A percentile compares a stretch with the other conserved stretches of the same genome.
Conservation (phyloP, 306 rosid species). For the Styphnolobium japonicum region DNA sequence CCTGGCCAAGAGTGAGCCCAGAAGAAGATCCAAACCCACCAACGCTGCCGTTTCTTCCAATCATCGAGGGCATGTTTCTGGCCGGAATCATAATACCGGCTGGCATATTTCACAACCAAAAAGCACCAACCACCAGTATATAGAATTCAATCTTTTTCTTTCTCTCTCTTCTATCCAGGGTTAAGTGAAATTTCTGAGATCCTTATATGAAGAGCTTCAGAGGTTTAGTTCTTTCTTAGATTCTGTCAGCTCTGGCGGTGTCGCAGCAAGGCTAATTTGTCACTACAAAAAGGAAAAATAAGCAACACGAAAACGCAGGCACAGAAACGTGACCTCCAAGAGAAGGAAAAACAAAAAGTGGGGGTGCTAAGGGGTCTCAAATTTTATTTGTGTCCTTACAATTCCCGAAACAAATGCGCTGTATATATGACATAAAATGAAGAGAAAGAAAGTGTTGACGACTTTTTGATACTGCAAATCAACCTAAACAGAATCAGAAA, state of each 20-base stretch:
- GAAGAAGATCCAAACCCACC: slow-evolving; percentile 70
- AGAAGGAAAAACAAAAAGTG: neutral
- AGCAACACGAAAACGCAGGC: neutral
- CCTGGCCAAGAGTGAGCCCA: slow-evolving; percentile 75
- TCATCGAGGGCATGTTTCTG: slow-evolving; percentile 66
- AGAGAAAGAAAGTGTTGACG: slow-evolving; percentile 29
- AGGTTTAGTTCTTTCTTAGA: slow-evolving; percentile 5
- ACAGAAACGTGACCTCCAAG: slow-evolving; percentile 8
- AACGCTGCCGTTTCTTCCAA: slow-evolving; percentile 60
- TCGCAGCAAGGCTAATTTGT: neutral
- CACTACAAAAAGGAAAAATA: slow-evolving; percentile 23
- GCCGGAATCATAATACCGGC: slow-evolving; percentile 68
- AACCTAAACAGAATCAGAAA: slow-evolving; percentile 18
- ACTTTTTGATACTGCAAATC: slow-evolving; percentile 31
- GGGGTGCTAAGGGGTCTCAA: neutral
- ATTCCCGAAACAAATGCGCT: slow-evolving; percentile 5
- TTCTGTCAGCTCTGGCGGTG: slow-evolving; percentile 20
- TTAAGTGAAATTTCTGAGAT: neutral
- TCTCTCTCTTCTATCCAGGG: neutral
- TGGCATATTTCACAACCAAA: slow-evolving; percentile 49
- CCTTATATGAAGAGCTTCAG: neutral
- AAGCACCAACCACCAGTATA: neutral
- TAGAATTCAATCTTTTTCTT: neutral
- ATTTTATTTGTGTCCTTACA: neutral
- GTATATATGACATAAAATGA: slow-evolving; percentile 10